These are phyloP conservation scores for Euphorbia pulcherrima DNA, from an alignment of 345 rosid genomes.

Conservation along the genomic window DNA sequence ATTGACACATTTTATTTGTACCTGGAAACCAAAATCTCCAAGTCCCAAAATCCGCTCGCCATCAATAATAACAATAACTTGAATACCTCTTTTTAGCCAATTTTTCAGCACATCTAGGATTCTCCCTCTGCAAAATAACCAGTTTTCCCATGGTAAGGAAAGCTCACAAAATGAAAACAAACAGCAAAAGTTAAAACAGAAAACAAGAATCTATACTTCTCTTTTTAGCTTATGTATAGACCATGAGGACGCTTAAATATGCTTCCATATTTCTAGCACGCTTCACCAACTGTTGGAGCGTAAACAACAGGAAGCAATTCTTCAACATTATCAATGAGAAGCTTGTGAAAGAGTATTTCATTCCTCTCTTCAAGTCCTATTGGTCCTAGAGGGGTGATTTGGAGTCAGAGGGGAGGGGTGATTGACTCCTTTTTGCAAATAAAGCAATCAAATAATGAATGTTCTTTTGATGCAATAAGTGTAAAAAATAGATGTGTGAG, in stretches of 20 bases:
- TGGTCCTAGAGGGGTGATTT: no score
- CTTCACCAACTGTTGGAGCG: constrained; percentile 96
- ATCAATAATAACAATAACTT: constrained; percentile 94
- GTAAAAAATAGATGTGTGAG: no score
- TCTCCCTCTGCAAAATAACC: constrained; percentile 56
- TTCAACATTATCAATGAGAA: constrained; percentile 84
- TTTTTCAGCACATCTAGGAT: constrained; percentile 86
- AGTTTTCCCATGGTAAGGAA: no score
- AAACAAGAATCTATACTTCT: constrained; percentile 46
- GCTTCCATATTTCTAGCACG: constrained; percentile 96
- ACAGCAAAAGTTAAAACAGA: background rate
- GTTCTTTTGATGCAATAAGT: no score
- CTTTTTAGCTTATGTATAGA: constrained; percentile 88
- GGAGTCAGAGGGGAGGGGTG: no score
- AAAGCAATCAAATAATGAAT: no score
- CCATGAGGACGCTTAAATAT: constrained; percentile 91
- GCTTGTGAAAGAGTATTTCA: constrained; percentile 88
- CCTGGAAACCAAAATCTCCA: constrained; percentile 99
- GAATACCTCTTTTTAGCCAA: constrained; percentile 88
- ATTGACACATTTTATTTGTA: no score
- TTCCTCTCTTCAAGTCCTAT: constrained; percentile 99
- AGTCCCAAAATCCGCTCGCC: constrained; percentile 96
- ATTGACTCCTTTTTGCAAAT: no score
- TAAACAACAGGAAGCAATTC: constrained; percentile 88
- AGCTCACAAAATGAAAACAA: no score